Base-by-base conservation (phyloP, 1,284 basidiomycete species). In the Apiotrichum brassicae region DNA sequence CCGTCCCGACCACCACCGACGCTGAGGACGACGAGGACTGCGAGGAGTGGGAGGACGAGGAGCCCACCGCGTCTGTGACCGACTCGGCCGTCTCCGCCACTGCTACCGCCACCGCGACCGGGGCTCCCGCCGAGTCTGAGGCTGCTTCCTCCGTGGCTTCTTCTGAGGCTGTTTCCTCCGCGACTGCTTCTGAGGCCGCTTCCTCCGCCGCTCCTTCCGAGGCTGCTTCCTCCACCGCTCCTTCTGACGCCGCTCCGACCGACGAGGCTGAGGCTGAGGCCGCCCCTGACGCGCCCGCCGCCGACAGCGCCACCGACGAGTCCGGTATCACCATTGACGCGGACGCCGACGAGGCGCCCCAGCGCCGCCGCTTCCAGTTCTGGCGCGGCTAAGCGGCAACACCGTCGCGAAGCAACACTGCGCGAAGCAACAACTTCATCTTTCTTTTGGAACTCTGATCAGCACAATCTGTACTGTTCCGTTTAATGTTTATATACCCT, bases 61-160 rank as follows among this genome's bases (percentile, higher is more conserved):
- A 97, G 63, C 82, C 87, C 0, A 79, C 82, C 16, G 64, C 79
- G 35, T 23, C 46, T 18, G 14, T 32, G 16, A 8, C 36, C 32
- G 6, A 14, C 37, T 23, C 33, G 5, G 22, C 26, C 14, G 45
- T 19, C 23, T 30, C 7, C 14, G 5, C 38, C n/a, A 19, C 34
- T 22, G 5, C 39, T 16, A 6, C 37, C 24, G 9, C 26, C n/a
- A 23, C 26, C n/a, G 7, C 45, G 13, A 11, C 30, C 38, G n/a
- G n/a, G n/a, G 16, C 26, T 13, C 7, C 36, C 28, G 5, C 45
- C 18, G 34, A n/a, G 19, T 35, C 46, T 35, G 30, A 33, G 30
- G 30, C 26, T 18, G 13, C 46, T n/a, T 41, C 39, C 18, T 24
- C 20, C 32, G 22, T 19, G 12, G n/a, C 39, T 30, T 11, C 46